Evolutionary conservation across 2,329 filamentous ascomycete species (phyloP).

Genomic region (Juglanconis oblonga): DNA sequence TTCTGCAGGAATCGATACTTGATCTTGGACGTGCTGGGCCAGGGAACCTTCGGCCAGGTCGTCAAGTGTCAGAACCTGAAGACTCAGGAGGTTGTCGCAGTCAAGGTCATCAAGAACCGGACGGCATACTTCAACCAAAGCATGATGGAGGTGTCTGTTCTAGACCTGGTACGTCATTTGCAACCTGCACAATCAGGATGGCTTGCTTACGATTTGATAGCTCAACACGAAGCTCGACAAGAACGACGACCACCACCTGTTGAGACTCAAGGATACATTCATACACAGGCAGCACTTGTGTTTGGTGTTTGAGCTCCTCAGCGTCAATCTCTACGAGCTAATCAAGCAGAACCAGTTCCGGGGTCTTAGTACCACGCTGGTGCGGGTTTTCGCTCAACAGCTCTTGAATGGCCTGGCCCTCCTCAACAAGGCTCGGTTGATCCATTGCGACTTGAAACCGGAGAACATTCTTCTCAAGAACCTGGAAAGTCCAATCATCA

Average conservation of each 20-base stretch:
- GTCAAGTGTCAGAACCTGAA: constrained; percentile 99
- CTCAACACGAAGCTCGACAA: constrained; percentile 99
- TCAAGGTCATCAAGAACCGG: constrained; percentile 98
- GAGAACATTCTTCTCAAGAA: constrained; percentile 98
- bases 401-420: constrained; percentile 87
- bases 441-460: constrained; percentile 97
- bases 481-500: constrained; percentile 97
- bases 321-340: constrained; percentile 95
- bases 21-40: constrained; percentile 93
- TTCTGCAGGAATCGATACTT: constrained; percentile 79
- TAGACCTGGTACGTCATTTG: constrained; percentile 70
- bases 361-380: constrained; percentile 91
- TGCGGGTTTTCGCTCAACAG: constrained; percentile 96
- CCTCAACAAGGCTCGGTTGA: constrained; percentile 92
- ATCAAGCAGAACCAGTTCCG: constrained; percentile 99
- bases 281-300: constrained; percentile 97
- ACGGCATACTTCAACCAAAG: constrained; percentile 99
- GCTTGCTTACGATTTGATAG: constrained; percentile 40
- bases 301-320: constrained; percentile 91
- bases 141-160: constrained; percentile 99
- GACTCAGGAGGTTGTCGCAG: constrained; percentile 96
- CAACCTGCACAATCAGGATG: background rate
- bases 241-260: constrained; percentile 94
- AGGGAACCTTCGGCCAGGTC: constrained; percentile 97
- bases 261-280: constrained; percentile 95